phyloP scores from a whole-genome alignment of 2,329 filamentous ascomycete genomes.

The Trichoderma sp. region DNA sequence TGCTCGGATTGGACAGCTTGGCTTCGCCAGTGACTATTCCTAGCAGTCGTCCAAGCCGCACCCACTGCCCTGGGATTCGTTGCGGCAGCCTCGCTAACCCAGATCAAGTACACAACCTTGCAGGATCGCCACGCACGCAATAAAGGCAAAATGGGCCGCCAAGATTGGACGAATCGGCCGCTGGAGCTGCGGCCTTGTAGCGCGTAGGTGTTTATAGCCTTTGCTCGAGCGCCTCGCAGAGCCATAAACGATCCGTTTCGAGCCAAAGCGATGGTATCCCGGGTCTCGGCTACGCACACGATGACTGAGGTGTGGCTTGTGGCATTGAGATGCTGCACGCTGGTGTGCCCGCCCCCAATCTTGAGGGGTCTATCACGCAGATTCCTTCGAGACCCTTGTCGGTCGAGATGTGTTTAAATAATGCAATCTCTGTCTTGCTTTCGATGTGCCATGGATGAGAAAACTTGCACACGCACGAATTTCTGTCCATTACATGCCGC shows the following conservation, averaged over 20 bases:
- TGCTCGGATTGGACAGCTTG: slow-evolving; percentile 17
- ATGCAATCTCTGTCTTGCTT: background rate
- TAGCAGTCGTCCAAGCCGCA: slow-evolving; percentile 10
- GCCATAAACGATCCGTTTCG: background rate
- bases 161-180: slow-evolving; percentile 11
- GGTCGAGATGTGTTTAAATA: slow-evolving; percentile 13
- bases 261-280: background rate
- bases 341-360: slow-evolving; percentile 23
- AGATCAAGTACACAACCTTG: slow-evolving; percentile 20
- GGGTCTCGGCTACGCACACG: slow-evolving; percentile 11
- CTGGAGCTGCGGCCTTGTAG: slow-evolving; percentile 2
- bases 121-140: slow-evolving; percentile 18
- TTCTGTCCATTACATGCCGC: background rate
- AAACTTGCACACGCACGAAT: background rate
- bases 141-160: slow-evolving; percentile 24
- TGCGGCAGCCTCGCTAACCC: slow-evolving; percentile 19
- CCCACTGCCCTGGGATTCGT: slow-evolving; percentile 9
- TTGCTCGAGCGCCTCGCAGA: background rate
- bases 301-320: slow-evolving; percentile 14
- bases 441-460: background rate
- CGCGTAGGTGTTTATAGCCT: slow-evolving; percentile 14
- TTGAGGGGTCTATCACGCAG: slow-evolving; percentile 11
- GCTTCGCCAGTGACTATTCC: slow-evolving; percentile 17
- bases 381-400: slow-evolving; percentile 19
- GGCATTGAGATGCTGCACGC: slow-evolving; percentile 14